Evolutionary conservation across 2,329 filamentous ascomycete genomes (phyloP).

Genomic region (Myriosclerotinia curreyana): DNA sequence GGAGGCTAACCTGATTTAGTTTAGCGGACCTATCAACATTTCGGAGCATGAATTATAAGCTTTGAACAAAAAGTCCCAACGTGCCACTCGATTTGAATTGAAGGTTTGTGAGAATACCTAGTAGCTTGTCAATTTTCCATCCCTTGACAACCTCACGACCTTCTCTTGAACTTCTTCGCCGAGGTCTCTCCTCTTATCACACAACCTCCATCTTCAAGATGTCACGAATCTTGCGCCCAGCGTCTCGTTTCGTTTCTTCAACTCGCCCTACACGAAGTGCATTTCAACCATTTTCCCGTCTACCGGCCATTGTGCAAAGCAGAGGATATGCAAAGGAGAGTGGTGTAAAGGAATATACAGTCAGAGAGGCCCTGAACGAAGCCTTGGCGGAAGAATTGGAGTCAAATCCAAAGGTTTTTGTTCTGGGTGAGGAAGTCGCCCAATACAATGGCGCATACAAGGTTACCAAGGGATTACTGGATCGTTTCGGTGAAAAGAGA

Average conservation of each 20-base stretch:
- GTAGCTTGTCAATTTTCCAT: constrained; percentile 12
- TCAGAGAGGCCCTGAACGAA: constrained; percentile 96
- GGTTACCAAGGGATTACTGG: constrained; percentile 95
- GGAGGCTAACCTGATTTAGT: constrained; percentile 13
- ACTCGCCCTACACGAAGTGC: constrained; percentile 49
- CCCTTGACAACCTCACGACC: neutral
- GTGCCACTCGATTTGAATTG: constrained; percentile 22
- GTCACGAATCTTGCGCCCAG: constrained; percentile 61
- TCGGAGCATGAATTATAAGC: constrained; percentile 20
- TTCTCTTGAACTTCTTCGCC: constrained; percentile 15
- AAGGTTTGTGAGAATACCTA: constrained; percentile 16
- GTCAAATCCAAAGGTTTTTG: constrained; percentile 88
- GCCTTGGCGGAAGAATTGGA: constrained; percentile 97
- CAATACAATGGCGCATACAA: constrained; percentile 99
- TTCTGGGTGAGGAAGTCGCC: constrained; percentile 96
- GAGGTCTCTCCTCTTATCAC: constrained; percentile 9
- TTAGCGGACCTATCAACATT: constrained; percentile 23
- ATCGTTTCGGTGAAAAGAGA: constrained; percentile 95
- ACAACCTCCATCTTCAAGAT: constrained; percentile 31
- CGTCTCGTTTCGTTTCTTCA: constrained; percentile 58
- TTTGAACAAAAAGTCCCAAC: constrained; percentile 23
- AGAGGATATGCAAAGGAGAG: constrained; percentile 40
- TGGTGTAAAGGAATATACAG: constrained; percentile 87
- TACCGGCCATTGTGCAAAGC: constrained; percentile 37
- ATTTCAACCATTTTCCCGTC: constrained; percentile 46